Conservation (phyloP, 257 asterid species). For the Ligustrum vulgare region DNA sequence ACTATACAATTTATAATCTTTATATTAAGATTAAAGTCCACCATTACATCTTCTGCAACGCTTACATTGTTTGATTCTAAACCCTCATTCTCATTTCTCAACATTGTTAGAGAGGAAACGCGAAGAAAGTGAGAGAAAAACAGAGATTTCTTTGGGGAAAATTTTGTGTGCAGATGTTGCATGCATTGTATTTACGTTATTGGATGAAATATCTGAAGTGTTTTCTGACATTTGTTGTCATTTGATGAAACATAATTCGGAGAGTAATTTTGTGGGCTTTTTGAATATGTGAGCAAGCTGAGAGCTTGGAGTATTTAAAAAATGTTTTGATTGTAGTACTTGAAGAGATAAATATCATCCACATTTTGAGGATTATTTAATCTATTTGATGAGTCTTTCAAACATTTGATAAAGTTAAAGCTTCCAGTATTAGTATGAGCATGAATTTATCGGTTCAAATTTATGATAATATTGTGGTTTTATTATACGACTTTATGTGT, state of each 20-base stretch:
- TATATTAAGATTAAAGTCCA: conserved; percentile 21
- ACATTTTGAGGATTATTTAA: not conserved
- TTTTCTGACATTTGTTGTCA: conserved; percentile 16
- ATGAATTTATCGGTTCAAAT: not conserved
- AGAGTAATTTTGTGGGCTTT: not conserved
- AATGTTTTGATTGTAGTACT: not conserved
- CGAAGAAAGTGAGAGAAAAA: not conserved
- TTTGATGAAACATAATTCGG: conserved; percentile 16
- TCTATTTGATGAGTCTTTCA: not conserved
- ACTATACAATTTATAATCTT: not conserved
- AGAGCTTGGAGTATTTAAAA: conserved; percentile 14
- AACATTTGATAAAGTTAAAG: not conserved
- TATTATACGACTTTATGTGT: not conserved
- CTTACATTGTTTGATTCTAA: conserved; percentile 24
- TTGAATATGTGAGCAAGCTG: not conserved
- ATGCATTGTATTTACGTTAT: conserved; percentile 20
- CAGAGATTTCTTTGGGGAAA: not conserved
- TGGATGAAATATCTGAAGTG: conserved; percentile 23
- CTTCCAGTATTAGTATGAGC: not conserved
- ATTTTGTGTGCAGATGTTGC: conserved; percentile 4
- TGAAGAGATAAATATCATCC: not conserved
- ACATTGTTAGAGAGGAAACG: conserved; percentile 2
- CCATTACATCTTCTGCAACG: conserved; percentile 22
- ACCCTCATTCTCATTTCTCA: conserved; percentile 19
- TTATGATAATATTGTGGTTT: not conserved